Conservation (phyloP, 169 alveolate genomes). For the Plasmodium knowlesi region DNA sequence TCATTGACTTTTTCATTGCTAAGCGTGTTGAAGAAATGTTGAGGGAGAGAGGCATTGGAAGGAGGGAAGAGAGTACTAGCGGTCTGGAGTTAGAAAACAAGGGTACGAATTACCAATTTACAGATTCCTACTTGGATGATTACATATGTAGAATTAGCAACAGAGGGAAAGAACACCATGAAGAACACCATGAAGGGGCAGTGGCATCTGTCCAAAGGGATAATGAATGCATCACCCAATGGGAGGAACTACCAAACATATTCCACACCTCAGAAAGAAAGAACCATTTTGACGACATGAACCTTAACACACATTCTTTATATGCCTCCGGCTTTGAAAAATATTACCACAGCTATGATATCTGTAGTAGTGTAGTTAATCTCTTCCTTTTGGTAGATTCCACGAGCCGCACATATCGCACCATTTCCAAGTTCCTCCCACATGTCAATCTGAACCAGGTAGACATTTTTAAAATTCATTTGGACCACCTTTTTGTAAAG, state of each 20-base stretch:
- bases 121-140: slow-evolving; percentile 48
- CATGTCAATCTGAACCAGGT: slow-evolving; percentile 11
- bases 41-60: not conserved
- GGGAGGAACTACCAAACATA: not conserved
- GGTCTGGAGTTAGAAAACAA: not conserved
- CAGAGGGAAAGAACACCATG: not conserved
- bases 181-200: not conserved
- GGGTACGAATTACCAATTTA: slow-evolving; percentile 20
- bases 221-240: not conserved
- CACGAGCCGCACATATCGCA: not conserved
- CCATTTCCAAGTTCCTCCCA: slow-evolving; percentile 11
- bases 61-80: not conserved
- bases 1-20: slow-evolving; percentile 55
- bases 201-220: not conserved
- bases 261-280: not conserved
- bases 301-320: slow-evolving; percentile 14
- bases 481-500: not conserved
- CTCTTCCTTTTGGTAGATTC: slow-evolving; percentile 12
- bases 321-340: slow-evolving; percentile 52
- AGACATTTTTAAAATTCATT: slow-evolving; percentile 34
- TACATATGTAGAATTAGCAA: slow-evolving; percentile 28
- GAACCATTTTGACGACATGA: slow-evolving; percentile 60
- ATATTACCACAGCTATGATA: slow-evolving; percentile 34
- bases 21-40: slow-evolving; percentile 41
- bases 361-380: slow-evolving; percentile 11